phyloP scores from a whole-genome alignment of 139 green algal species.

The Chlamydomonas urium region DNA sequence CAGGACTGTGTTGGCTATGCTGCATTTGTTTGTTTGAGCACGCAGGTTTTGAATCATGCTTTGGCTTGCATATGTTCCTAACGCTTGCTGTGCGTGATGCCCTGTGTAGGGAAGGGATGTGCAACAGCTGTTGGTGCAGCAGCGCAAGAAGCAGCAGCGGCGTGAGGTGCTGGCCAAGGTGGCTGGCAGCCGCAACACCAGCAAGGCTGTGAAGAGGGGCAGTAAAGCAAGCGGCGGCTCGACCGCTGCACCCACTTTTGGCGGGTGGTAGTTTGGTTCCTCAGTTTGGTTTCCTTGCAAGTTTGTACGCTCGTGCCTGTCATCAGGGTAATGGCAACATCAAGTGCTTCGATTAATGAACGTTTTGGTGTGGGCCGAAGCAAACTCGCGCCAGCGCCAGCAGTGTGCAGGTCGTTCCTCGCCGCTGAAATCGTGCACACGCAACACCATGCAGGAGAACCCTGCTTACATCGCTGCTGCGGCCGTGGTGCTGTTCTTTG shows the following conservation, averaged over 20 bases:
- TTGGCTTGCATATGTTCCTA: neutral
- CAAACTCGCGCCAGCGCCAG: too few relatives aligned
- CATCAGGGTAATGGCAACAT: too few relatives aligned
- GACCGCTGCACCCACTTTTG: neutral
- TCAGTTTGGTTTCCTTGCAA: too few relatives aligned
- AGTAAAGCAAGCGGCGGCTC: neutral
- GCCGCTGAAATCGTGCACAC: too few relatives aligned
- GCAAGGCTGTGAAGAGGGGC: neutral
- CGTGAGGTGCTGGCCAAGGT: neutral
- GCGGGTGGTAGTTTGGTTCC: slow-evolving; percentile 15
- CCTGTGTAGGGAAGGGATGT: neutral
- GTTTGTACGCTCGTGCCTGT: too few relatives aligned
- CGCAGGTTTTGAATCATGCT: neutral
- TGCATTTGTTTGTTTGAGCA: neutral
- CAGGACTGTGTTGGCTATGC: neutral
- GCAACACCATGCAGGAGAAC: too few relatives aligned
- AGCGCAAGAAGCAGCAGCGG: neutral
- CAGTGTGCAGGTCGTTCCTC: too few relatives aligned
- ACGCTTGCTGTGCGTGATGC: neutral
- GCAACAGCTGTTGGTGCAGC: slow-evolving; percentile 3
- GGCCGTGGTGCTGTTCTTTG: slow-evolving; percentile 18
- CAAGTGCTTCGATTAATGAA: too few relatives aligned
- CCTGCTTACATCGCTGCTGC: slow-evolving; percentile 17
- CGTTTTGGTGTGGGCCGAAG: too few relatives aligned
- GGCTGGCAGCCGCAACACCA: neutral